Percentiles rank a stretch among this genome's conserved stretches.
Evolutionary conservation across 169 alveolate genomes (phyloP).

Genomic region (Eimeria zaria): DNA sequence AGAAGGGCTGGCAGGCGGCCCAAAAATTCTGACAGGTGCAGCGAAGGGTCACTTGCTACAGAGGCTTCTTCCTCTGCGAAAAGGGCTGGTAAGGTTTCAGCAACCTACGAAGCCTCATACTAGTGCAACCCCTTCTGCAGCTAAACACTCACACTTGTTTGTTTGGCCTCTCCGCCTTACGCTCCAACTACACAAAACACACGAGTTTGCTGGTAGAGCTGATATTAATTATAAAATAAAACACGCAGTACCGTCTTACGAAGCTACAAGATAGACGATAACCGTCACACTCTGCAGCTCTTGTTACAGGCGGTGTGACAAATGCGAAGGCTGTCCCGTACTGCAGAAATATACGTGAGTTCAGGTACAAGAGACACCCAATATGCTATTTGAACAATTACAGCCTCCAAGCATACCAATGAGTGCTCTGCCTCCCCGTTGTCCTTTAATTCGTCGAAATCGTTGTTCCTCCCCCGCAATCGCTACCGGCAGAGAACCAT

Average conservation of each 20-base stretch:
- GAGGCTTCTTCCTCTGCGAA: neutral
- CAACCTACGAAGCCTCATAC: neutral
- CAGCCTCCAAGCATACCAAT: too few relatives aligned
- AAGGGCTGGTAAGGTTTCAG: neutral
- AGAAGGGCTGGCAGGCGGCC: too few relatives aligned
- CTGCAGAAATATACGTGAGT: too few relatives aligned
- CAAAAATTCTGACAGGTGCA: neutral
- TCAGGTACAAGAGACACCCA: too few relatives aligned
- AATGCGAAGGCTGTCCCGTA: too few relatives aligned
- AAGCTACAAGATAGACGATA: too few relatives aligned
- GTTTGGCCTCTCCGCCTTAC: neutral
- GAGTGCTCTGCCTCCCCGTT: neutral
- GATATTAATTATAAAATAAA: too few relatives aligned
- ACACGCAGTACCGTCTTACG: neutral
- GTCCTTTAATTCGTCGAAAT: neutral
- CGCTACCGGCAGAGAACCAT: neutral
- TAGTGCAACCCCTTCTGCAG: neutral
- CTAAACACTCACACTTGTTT: neutral
- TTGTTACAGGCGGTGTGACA: too few relatives aligned
- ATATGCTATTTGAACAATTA: too few relatives aligned
- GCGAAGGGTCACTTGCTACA: neutral
- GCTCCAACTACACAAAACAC: neutral
- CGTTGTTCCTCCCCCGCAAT: neutral
- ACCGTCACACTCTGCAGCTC: too few relatives aligned
- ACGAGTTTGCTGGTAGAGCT: neutral